phyloP scores from a whole-genome alignment of 1,139 yeast species.

The Diutina scorzettiae region DNA sequence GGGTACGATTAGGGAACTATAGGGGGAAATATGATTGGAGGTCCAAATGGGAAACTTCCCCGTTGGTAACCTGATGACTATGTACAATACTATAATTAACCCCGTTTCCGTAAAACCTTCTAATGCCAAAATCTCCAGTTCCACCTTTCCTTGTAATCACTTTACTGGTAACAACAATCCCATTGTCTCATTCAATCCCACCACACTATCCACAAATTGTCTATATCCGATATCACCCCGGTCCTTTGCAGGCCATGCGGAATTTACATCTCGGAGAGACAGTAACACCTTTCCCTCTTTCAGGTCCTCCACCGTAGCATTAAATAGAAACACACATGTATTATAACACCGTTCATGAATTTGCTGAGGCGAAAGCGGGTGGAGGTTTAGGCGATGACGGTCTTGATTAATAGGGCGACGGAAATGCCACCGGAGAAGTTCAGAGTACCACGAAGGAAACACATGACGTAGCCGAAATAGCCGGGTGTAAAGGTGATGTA shows the following conservation, averaged over 20 bases:
- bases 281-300: neutral
- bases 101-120: too few relatives aligned
- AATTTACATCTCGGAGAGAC: neutral
- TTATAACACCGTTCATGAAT: neutral
- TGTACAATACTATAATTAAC: too few relatives aligned
- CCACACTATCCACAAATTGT: neutral
- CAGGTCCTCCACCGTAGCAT: neutral
- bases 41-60: too few relatives aligned
- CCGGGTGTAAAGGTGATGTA: too few relatives aligned
- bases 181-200: constrained; percentile 1
- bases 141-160: too few relatives aligned
- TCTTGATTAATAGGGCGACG: neutral
- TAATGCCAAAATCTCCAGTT: too few relatives aligned
- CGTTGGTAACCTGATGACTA: too few relatives aligned
- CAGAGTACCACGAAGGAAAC: too few relatives aligned
- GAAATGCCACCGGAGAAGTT: neutral
- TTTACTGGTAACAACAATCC: neutral
- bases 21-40: too few relatives aligned
- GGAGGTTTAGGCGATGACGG: neutral
- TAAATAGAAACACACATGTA: constrained; percentile 1
- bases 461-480: too few relatives aligned
- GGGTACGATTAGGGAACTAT: too few relatives aligned
- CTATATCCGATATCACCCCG: neutral
- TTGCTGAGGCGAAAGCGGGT: neutral
- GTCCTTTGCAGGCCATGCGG: neutral